These are phyloP conservation scores for Lactifluus volemus DNA, from an alignment of 768 basidiomycete species.

Conservation along the genomic window DNA sequence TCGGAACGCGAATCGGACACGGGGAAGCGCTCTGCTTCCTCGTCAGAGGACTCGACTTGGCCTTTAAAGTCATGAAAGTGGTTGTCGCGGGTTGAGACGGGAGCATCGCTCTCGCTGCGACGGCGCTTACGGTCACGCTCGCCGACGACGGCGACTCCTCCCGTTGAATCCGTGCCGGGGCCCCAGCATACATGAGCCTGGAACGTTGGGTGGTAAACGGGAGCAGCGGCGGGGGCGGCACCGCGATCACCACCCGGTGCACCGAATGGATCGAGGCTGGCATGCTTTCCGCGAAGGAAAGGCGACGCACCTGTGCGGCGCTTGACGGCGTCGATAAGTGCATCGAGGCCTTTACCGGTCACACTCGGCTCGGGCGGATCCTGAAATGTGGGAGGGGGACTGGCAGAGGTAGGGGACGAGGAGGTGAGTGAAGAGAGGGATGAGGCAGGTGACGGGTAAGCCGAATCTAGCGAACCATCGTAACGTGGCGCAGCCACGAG, in stretches of 20 bases:
- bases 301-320: constrained; percentile 39
- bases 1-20: constrained; percentile 18
- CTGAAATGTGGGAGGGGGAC: constrained; percentile 23
- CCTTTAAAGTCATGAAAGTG: constrained; percentile 4
- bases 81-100: constrained; percentile 5
- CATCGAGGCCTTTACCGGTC: constrained; percentile 42
- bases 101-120: constrained; percentile 6
- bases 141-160: neutral
- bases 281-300: constrained; percentile 44
- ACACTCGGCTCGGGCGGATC: constrained; percentile 33
- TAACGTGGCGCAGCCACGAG: constrained; percentile 20
- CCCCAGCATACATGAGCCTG: constrained; percentile 25
- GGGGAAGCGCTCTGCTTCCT: constrained; percentile 11
- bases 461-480: constrained; percentile 18
- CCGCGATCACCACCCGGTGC: constrained; percentile 32
- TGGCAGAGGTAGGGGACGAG: constrained; percentile 7
- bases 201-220: constrained; percentile 24
- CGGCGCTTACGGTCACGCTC: constrained; percentile 11
- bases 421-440: constrained; percentile 17
- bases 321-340: constrained; percentile 41
- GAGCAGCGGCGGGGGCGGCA: constrained; percentile 19
- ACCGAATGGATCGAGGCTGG: constrained; percentile 42
- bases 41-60: constrained; percentile 8
- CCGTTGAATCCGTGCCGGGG: constrained; percentile 1
- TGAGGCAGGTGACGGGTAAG: constrained; percentile 19